Conservation (phyloP, 106 monocot genomes). For the Gastrodia elata region DNA sequence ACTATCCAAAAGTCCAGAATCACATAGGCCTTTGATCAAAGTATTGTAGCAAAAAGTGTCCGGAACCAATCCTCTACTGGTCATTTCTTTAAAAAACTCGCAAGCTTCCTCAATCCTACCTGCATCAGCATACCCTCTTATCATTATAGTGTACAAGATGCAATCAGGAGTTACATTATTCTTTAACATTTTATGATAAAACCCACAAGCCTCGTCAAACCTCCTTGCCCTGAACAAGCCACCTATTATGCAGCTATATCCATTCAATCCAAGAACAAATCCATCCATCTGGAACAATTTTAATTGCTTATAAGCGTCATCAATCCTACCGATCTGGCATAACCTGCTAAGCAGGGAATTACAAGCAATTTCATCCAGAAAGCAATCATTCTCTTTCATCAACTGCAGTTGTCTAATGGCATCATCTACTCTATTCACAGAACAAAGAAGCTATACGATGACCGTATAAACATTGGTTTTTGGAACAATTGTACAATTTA, state of each 20-base stretch:
- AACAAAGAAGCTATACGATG: slow-evolving; percentile 39
- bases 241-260: slow-evolving; percentile 63
- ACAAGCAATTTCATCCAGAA: slow-evolving; percentile 26
- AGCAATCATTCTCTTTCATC: slow-evolving; percentile 33
- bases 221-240: slow-evolving; percentile 42
- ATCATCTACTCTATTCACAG: slow-evolving; percentile 29
- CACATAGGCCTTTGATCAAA: slow-evolving; percentile 72
- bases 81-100: slow-evolving; percentile 53
- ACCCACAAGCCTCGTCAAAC: slow-evolving; percentile 47
- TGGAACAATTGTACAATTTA: no score
- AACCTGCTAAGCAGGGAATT: slow-evolving; percentile 44
- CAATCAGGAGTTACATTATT: slow-evolving; percentile 50
- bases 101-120: slow-evolving; percentile 56
- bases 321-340: slow-evolving; percentile 39
- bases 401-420: slow-evolving; percentile 28
- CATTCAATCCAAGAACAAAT: slow-evolving; percentile 42
- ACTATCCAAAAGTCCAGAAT: slow-evolving; percentile 48
- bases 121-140: slow-evolving; percentile 40
- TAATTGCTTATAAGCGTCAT: slow-evolving; percentile 44
- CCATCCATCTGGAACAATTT: slow-evolving; percentile 26
- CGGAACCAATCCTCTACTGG: slow-evolving; percentile 40
- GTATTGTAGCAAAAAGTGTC: slow-evolving; percentile 86
- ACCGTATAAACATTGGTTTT: slow-evolving; percentile 43
- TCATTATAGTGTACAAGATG: slow-evolving; percentile 77
- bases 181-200: slow-evolving; percentile 35